Base-by-base conservation (phyloP, 129 eudicot genomes). In the Solidago caesia region DNA sequence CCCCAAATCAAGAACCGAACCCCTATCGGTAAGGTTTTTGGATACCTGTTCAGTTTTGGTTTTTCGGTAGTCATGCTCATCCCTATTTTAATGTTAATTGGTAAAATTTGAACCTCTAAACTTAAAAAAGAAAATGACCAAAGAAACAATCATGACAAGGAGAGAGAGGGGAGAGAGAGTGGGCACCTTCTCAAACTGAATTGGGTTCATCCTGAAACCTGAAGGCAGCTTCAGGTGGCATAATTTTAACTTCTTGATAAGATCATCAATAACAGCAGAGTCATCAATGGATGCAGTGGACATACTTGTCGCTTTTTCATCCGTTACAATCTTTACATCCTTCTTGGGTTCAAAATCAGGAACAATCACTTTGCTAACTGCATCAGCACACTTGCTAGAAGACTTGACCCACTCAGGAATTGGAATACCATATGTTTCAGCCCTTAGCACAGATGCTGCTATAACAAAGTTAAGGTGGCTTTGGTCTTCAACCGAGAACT, bases 171-270 rank as follows among this genome's bases (percentile, higher is more conserved):
- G 66, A 13, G 62, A 21, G 72, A 53, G 72, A 64, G 52, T 4
- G 67, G 12, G 57, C 2, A 92, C 98, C 98, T 92, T 92, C 77
- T 92, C 98, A 80, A 92, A 92, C 82, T 92, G 98, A 79, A 92
- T 87, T 0, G 98, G 96, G 13, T 89, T 89, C 98, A 92, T 92
- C 75, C 75, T 85, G 82, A 87, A 92, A 68, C 89, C 92, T 6
- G 80, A 72, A 0, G 87, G 92, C 66, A 92, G 79, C 49, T 75
- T 82, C 77, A 79, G 68, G 44, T 84, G 84, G 80, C 95, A 84
- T 59, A 65, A 12, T 68, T 84, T 90, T 43, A 87, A 49, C 84
- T 84, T 89, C 75, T 58, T 72, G 73, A 85, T 52, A 68, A 92
- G 67, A 5, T 89, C 95, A 79, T 64, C 72, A 48, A 92, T 89